Evolutionary conservation across 257 asterid species (phyloP).

Genomic region (Nicotiana knightiana): DNA sequence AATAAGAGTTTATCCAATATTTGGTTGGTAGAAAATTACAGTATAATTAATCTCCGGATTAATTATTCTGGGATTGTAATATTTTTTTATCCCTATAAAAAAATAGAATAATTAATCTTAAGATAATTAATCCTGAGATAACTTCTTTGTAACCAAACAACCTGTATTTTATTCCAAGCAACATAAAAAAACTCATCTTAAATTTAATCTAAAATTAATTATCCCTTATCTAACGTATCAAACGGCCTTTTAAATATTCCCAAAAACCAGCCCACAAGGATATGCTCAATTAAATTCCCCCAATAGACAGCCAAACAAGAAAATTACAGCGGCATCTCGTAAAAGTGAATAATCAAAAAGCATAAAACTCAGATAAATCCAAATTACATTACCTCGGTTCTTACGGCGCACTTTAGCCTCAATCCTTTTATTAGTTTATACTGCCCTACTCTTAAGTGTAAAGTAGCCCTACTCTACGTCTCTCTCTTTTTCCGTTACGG

Average conservation of each 20-base stretch:
- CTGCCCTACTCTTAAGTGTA: neutral
- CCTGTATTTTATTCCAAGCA: too few relatives aligned
- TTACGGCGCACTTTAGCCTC: slow-evolving; percentile 14
- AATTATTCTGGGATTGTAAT: too few relatives aligned
- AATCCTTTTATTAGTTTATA: neutral
- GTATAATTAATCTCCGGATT: too few relatives aligned
- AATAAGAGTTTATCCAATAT: too few relatives aligned
- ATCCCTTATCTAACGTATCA: fast-evolving
- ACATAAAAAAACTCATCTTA: too few relatives aligned
- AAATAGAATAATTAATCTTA: too few relatives aligned
- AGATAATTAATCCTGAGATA: too few relatives aligned
- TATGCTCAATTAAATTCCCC: slow-evolving; percentile 7
- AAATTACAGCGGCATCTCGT: neutral
- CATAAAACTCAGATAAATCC: slow-evolving; percentile 4
- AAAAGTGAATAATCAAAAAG: neutral
- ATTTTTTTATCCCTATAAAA: too few relatives aligned
- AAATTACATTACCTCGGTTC: slow-evolving; percentile 14
- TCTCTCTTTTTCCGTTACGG: neutral
- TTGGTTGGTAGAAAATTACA: too few relatives aligned
- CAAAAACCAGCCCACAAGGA: neutral
- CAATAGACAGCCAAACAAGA: slow-evolving; percentile 4
- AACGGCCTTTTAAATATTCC: too few relatives aligned
- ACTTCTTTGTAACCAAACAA: too few relatives aligned
- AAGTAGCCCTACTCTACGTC: neutral
- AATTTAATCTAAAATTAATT: too few relatives aligned